Evolutionary conservation across 2,329 filamentous ascomycete genomes (phyloP), one percentile per base, ranked within the genome.

Genomic region (Phyllosticta ampelicida): DNA sequence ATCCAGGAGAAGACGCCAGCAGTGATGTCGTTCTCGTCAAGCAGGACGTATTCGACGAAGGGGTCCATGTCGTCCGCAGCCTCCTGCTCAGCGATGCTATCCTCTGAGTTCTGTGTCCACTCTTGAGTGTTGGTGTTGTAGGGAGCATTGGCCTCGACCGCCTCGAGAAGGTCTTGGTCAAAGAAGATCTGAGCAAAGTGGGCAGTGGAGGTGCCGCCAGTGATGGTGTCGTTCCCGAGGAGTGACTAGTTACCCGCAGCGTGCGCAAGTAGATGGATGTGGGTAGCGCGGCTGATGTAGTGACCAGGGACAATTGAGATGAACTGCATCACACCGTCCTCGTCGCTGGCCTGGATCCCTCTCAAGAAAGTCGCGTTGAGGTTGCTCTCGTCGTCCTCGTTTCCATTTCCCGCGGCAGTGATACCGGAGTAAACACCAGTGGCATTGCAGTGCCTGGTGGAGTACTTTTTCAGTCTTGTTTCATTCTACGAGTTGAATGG

Each of bases 161-260:
- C 62, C 23, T 64, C 64, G 62, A 82, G 77, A 9, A 86, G 77
- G 61, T 75, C 73, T 66, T 85, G 79, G 67, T 86, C 82, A 58
- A 83, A 83, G 75, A 83, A 86, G 54, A 84, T 66, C 67, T 87
- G 84, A 18, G 84, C 83, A 48, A 86, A 76, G 70, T 86, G 83
- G 8, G 79, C 77, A 59, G 80, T 76, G 54, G 71, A 74, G 55
- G 71, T 73, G 16, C 75, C 74, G 60, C 75, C 78, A 48, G 70
- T 68, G 61, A 81, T 76, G 59, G 80, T 80, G 56, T 78, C 79
- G 65, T 78, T 82, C 52, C 73, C 63, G 51, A 75, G 71, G 6
- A 75, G 64, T 2, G 57, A 59, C 57, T 53, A 59, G 49, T 68
- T 72, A 51, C 65, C 67, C 53, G 70, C 69, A 60, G 71, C 68